Conservation (phyloP, 768 basidiomycete genomes). For the Dentipellis fragilis region DNA sequence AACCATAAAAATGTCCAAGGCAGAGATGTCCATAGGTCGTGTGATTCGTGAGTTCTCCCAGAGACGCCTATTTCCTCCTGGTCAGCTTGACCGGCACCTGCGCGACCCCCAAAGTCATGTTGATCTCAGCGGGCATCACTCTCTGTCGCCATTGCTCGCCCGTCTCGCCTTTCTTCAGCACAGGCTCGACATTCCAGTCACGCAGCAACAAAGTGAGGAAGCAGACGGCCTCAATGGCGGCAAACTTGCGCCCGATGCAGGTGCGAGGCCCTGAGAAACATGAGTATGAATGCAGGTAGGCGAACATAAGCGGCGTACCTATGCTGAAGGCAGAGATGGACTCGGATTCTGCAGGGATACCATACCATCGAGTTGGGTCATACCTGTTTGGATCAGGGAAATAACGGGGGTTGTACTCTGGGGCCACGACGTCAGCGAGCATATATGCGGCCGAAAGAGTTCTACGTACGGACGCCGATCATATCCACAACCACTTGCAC, state of each 20-base stretch:
- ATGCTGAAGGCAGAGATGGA: constrained; percentile 11
- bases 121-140: constrained; percentile 2
- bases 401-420: constrained; percentile 27
- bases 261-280: constrained; percentile 30
- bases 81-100: constrained; percentile 3
- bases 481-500: constrained; percentile 21
- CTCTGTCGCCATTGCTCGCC: constrained; percentile 10
- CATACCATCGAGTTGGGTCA: constrained; percentile 30
- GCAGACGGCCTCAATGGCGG: constrained; percentile 39
- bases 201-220: constrained; percentile 42
- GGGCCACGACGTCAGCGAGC: neutral
- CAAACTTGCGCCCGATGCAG: constrained; percentile 49
- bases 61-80: neutral
- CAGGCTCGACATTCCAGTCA: constrained; percentile 42
- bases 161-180: constrained; percentile 30
- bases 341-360: constrained; percentile 8
- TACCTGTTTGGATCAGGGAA: constrained; percentile 28
- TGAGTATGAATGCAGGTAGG: neutral
- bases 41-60: too few relatives aligned
- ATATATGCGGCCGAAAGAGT: neutral
- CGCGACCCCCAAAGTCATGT: constrained; percentile 2
- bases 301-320: constrained; percentile 7
- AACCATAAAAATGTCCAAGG: too few relatives aligned
- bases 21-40: too few relatives aligned
- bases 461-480: constrained; percentile 19